Base-by-base conservation (phyloP, 306 rosid genomes). In the Cicer pinnatifidum region DNA sequence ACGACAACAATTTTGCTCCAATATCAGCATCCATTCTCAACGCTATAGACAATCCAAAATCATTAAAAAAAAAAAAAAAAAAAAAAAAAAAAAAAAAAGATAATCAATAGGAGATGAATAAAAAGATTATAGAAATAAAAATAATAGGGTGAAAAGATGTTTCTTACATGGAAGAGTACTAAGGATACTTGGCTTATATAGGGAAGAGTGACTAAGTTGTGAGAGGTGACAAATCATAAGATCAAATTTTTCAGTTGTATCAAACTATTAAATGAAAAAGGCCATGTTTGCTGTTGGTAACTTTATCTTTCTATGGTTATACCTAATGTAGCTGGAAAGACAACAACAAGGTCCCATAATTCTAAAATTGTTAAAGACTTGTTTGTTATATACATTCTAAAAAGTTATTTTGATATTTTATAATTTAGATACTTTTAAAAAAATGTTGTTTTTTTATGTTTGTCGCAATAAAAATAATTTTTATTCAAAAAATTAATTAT, bases 261-360 rank as follows among this genome's bases (percentile, higher is more conserved):
- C 11, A 60, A 60, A 60, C 44, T 60, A 43, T 3, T 33, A 33
- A 60, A 60, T 60, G 66, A 60, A 60, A 17, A 17, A 60, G 11
- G 6, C 3, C 2, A 0, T 35, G 45, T 35, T 60, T 60, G 43
- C 6, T 9, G 19, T 60, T 60, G 66, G 66, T 35, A 35, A 35
- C 66, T 60, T 60, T 60, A 35, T 35, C 44, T 35, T 60, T 60
- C 19, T 60, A 11, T 35, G 66, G 45, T 60, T 7, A 60, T 60
- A 60, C 66, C 66, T 60, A 60, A 35, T 60, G 11, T 60, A 60
- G 64, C 15, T 58, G 64, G 41, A 58, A 28, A 23, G 44, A 35
- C 43, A 59, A 33, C 41, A 16, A 12, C 6, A 2, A 12, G 41
- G 66, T 28, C 66, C 45, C 44, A 35, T 60, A 11, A 35, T 60